Evolutionary conservation across 176 grass and related monocot species (phyloP), one percentile per base, ranked within the genome.

Genomic region (Cymbopogon citratus): DNA sequence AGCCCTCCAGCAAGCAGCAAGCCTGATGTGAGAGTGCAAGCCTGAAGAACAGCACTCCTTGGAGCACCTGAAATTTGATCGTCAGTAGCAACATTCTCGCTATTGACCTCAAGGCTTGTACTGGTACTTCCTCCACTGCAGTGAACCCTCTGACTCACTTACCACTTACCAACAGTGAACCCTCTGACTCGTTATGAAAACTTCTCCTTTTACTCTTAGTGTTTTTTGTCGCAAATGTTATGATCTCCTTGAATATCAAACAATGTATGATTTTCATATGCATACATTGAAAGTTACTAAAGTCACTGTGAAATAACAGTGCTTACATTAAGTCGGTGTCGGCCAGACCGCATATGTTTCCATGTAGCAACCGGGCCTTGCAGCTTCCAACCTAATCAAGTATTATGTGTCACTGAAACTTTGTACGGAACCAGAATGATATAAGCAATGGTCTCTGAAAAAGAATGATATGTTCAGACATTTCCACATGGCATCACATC

Each of bases 1-100:
- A 86, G 60, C 54, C 89, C 89, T 59, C 65, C 23, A 18, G 81
- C 75, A 70, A 93, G 66, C 51, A 97, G 79, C 65, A 91, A 84
- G 56, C 71, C 71, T 54, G 89, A 97, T 10, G 91, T 94, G 73
- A 89, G 36, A 62, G 79, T 79, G 56, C 91, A 97, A 34, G 89
- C 83, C 44, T 86, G 89, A 87, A 97, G 91, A 51, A 97, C 87
- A 6, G 71, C 81, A 84, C 41, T 80, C 92, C 94, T 91, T 12
- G 67, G 86, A 28, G 89, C 52, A 79, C 73, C 71, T 52, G 46
- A 25, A 82, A 63, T 41, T 63, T 75, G 74, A 56, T 76, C 71
- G 19, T 12, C 44, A 5, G 69, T 68, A 87, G 28, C 67, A 73
- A 44, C 34, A 82, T 71, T 80, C n/a, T 68, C 57, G 12, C 19